Base-by-base conservation (phyloP, 2,329 filamentous ascomycete species). In the Xylaria sp. region DNA sequence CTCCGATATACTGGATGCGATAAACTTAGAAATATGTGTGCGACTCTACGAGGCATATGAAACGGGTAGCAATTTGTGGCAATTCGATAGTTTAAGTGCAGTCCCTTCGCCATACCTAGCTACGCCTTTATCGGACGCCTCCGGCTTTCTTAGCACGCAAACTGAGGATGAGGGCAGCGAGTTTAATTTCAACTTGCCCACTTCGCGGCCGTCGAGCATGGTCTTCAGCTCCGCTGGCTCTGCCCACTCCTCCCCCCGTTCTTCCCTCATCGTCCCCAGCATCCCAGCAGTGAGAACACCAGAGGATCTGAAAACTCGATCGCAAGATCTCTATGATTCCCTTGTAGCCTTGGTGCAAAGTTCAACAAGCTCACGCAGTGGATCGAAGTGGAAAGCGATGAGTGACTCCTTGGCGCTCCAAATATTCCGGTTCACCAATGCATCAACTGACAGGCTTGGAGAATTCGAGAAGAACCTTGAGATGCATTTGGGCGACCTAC, bases 21-120 rank as follows among this genome's bases (percentile, higher is more conserved):
- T 90, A 73, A 89, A 90, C 75, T 77, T 91, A 13, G 87, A 90
- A 67, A 83, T 90, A 17, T 90, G 88, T 81, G 89, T 89, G 86
- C 83, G 83, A 31, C 82, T 87, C 70, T 89, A 85, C 71, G 86
- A 89, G 65, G 82, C 84, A 9, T 78, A 87, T 20, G 86, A 88
- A 68, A 77, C 87, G 20, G 85, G 87, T 67, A 79, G 80, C 13
- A 79, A 86, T 17, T 81, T 82, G 53, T 80, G 81, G 49, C 75
- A 80, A 54, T 78, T 68, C 73, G 66, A 79, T 71, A 74, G 68
- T 61, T 71, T 74, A 42, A 72, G 54, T 71, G 72, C 69, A 11
- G 61, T 75, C 49, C 63, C 74, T 1, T 73, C 72, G 4, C 73
- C 74, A 44, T 74, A 75, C 54, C 53, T 74, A 31, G 68, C 72